Evolutionary conservation across 495 filamentous ascomycete genomes (phyloP), one percentile per base, ranked within the genome.

Genomic region (Lasiosphaeria ovina): DNA sequence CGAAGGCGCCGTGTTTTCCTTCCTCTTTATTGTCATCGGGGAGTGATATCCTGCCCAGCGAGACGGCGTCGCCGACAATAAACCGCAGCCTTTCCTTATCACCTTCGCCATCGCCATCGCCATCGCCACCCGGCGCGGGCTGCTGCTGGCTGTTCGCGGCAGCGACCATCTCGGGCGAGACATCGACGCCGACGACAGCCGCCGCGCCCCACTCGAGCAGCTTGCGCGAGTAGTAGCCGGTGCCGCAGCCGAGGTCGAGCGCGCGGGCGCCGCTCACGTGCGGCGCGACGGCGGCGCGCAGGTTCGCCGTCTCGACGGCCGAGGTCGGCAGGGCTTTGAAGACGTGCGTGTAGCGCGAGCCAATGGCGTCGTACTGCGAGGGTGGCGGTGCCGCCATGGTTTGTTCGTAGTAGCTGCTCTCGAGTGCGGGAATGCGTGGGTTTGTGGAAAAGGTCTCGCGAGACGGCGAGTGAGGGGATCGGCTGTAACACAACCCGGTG

Each of bases 181-280:
- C 63, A 53, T 77, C 74, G 14, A 74, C 62, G 8, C 72, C 74
- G n/a, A 72, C 51, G 16, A 77, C 70, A 40, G 44, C 66, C 31
- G 49, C 31, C 6, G 62, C 65, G 40, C 61, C 61, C 57, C 61
- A 63, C 31, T 51, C 44, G 24, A 59, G 52, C 4, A 62, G 52
- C 31, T 33, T 38, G 31, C 53, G 59, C 12, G 59, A 45, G 47
- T 53, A 62, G 24, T 47, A 59, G 11, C 63, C 63, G 7, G 56
- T 59, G 3, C 63, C 63, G 49, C 63, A 66, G 56, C 56, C 63
- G 6, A 62, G 56, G 40, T 66, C 63, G 48, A 66, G 63, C 24
- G 60, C 52, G 31, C 61, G 61, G 44, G 52, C 40, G 8, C 42
- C 36, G 6, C 14, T 6, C 5, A 47, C 44, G 48, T 54, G 35